Base-by-base conservation (phyloP, 2,329 filamentous ascomycete genomes). In the Dothideomycetes sp. region DNA sequence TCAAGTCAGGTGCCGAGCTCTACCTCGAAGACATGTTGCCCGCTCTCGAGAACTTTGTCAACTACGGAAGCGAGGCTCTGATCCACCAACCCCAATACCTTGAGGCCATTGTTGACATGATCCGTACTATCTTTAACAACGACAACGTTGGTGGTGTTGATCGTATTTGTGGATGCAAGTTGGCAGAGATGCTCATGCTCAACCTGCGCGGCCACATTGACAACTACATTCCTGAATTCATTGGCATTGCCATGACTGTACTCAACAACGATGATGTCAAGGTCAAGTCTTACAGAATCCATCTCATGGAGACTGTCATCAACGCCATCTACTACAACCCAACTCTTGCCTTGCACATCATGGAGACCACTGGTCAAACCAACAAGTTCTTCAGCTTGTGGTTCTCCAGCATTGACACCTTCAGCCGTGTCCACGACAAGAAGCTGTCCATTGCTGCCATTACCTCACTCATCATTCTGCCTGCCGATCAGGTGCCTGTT, bases 1-100 rank as follows among this genome's bases (percentile, higher is more conserved):
- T 98, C 71, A 96, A 96, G 67, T 84, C 86, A 44, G 91, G 91
- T 28, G 91, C 89, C 24, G 89, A 98, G 68, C 76, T 96, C 32
- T 98, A 98, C 59, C 77, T 98, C 11, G 91, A 98, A 64, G 91
- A 98, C 54, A 98, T 98, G 91, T 79, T 98, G 12, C 91, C 91
- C 4, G 91, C 91, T 0, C 74, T 98, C 18, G 91, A 98, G 66
- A 98, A 98, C 69, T 96, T 94, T 60, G 86, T 98, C 39, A 84
- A 91, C 53, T 98, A 93, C 56, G 91, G 91, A 43, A 80, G 84
- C 30, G 73, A 80, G 15, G 81, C 82, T 54, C 71, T 98, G 44
- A 70, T 83, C 16, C 79, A 91, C 59, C 93, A 88, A 56, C 86
- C 82, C 18, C 74, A 81, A 48, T 95, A 96, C 59, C 76, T 94